phyloP scores from a whole-genome alignment of 1,284 basidiomycete genomes.

The Bjerkandera adusta region DNA sequence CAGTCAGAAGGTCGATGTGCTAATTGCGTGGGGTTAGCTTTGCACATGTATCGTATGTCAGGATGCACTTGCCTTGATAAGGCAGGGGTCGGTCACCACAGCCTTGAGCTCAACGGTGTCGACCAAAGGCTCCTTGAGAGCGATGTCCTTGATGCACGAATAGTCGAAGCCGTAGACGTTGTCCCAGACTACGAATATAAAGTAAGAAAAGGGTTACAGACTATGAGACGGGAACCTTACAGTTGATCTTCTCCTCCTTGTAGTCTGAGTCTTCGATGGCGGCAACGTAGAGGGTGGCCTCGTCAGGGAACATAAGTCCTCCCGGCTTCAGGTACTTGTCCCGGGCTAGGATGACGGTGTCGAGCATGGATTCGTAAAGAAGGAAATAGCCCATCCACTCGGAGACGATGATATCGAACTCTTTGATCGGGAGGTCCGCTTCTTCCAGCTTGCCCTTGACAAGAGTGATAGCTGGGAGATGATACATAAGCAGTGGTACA shows the following conservation, averaged over 20 bases:
- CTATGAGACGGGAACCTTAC: conserved; percentile 45
- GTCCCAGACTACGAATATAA: conserved; percentile 86
- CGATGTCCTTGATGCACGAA: conserved; percentile 99
- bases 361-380: conserved; percentile 99
- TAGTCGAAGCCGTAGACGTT: conserved; percentile 99
- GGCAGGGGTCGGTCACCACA: conserved; percentile 87
- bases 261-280: conserved; percentile 99
- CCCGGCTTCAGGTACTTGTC: conserved; percentile 94
- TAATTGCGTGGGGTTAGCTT: conserved; percentile 28
- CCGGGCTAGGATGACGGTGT: conserved; percentile 94
- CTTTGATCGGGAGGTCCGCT: conserved; percentile 75
- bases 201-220: neutral
- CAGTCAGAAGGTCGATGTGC: conserved; percentile 90
- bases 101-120: conserved; percentile 96
- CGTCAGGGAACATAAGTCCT: conserved; percentile 96
- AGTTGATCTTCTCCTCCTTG: conserved; percentile 99
- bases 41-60: neutral
- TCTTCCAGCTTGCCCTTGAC: conserved; percentile 99
- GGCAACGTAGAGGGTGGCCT: conserved; percentile 89
- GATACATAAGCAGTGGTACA: conserved; percentile 4
- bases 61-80: conserved; percentile 64
- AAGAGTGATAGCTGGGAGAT: conserved; percentile 86
- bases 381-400: conserved; percentile 99
- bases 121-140: conserved; percentile 93
- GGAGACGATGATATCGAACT: conserved; percentile 99